Conservation (phyloP, 2,329 filamentous ascomycete genomes). For the Scytalidium lignicola region DNA sequence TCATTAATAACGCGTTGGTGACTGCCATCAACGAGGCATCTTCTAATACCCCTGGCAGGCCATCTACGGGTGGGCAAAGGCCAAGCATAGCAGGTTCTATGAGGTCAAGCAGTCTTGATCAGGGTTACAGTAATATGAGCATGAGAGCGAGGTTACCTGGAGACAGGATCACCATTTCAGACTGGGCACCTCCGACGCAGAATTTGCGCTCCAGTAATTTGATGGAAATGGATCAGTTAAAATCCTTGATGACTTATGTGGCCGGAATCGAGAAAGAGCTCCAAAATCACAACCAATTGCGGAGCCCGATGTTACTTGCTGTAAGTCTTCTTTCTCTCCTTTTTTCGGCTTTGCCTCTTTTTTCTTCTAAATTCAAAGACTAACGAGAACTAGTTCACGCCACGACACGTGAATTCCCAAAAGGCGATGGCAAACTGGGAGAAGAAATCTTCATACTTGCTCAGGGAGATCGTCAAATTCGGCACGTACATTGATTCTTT, state of each 20-base stretch:
- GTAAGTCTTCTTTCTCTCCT: slow-evolving; percentile 35
- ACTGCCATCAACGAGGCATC: slow-evolving; percentile 45
- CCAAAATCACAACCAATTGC: slow-evolving; percentile 79
- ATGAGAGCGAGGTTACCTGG: slow-evolving; percentile 63
- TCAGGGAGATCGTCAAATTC: slow-evolving; percentile 95
- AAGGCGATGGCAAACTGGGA: slow-evolving; percentile 97
- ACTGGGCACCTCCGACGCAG: slow-evolving; percentile 86
- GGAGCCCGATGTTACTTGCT: slow-evolving; percentile 80
- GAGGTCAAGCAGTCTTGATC: slow-evolving; percentile 49
- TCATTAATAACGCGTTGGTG: slow-evolving; percentile 53
- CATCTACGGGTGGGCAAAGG: slow-evolving; percentile 22
- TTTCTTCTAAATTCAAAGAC: neutral
- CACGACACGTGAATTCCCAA: slow-evolving; percentile 70
- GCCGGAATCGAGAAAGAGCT: slow-evolving; percentile 81
- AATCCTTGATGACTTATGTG: slow-evolving; percentile 71
- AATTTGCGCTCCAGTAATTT: slow-evolving; percentile 81
- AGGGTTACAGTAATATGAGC: slow-evolving; percentile 24
- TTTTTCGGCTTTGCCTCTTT: too few species aligned
- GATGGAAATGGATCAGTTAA: slow-evolving; percentile 75
- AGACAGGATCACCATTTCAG: slow-evolving; percentile 76
- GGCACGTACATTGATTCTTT: slow-evolving; percentile 89
- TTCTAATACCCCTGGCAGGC: slow-evolving; percentile 15
- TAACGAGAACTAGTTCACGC: slow-evolving; percentile 58
- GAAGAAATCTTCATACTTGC: slow-evolving; percentile 84
- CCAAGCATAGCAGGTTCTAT: slow-evolving; percentile 53